These are phyloP conservation scores for Ceratobasidium sp. DNA, from an alignment of 1,284 basidiomycete genomes.

Conservation along the genomic window DNA sequence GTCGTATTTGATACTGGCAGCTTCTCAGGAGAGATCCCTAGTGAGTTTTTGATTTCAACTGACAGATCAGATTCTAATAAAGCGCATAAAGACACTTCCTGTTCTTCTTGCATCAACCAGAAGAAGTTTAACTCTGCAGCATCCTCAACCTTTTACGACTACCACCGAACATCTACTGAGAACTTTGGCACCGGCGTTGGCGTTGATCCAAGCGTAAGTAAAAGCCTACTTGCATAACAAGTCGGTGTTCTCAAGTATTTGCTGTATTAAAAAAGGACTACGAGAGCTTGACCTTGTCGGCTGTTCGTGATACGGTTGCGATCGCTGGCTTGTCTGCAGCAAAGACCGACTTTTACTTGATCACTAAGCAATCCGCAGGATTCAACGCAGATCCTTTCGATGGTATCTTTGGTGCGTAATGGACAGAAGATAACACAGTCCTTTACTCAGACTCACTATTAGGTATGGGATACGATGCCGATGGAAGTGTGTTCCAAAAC, in stretches of 20 bases:
- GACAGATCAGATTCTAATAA: too few relatives aligned
- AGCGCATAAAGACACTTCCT: too few relatives aligned
- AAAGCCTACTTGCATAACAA: too few relatives aligned
- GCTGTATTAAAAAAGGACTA: slow-evolving; percentile 1
- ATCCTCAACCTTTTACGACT: neutral
- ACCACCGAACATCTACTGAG: neutral
- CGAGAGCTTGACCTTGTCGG: slow-evolving; percentile 34
- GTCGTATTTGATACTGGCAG: slow-evolving; percentile 51
- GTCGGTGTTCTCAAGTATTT: too few relatives aligned
- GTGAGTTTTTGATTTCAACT: too few relatives aligned
- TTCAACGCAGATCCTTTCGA: slow-evolving; percentile 67
- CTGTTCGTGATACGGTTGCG: slow-evolving; percentile 61
- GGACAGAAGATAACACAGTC: slow-evolving; percentile 24
- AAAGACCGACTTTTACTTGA: slow-evolving; percentile 62
- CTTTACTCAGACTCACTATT: slow-evolving; percentile 64
- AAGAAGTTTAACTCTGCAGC: neutral
- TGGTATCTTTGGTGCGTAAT: slow-evolving; percentile 48
- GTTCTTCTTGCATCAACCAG: neutral
- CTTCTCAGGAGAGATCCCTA: slow-evolving; percentile 31
- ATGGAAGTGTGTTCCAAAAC: neutral
- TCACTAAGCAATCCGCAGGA: slow-evolving; percentile 65
- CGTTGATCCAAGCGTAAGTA: too few relatives aligned
- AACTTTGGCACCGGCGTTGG: slow-evolving; percentile 66
- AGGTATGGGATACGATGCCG: slow-evolving; percentile 54
- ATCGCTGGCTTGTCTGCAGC: slow-evolving; percentile 62